Conservation (phyloP, 257 asterid genomes). For the Knoxia roxburghii region DNA sequence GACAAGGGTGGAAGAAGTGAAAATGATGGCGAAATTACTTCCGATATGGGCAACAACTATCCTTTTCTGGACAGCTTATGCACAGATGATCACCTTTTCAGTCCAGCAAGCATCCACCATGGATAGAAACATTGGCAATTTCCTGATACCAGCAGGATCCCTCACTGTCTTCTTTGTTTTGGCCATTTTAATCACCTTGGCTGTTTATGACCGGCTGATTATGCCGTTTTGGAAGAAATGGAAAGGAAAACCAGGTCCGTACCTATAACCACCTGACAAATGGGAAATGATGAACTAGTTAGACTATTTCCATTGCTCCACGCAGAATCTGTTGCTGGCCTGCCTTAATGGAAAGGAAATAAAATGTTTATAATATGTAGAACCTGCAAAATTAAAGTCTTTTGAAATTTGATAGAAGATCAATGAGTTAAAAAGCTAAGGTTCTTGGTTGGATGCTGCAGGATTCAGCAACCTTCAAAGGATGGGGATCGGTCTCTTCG, state of each 20-base stretch:
- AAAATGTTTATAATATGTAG: too few species aligned
- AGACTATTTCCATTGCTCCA: too few species aligned
- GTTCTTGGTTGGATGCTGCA: constrained; percentile 8
- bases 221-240: constrained; percentile 80
- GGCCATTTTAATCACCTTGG: constrained; percentile 63
- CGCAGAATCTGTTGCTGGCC: too few species aligned
- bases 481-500: constrained; percentile 57
- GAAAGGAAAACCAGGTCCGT: constrained; percentile 67
- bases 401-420: background rate
- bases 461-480: constrained; percentile 68
- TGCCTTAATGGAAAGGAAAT: too few species aligned
- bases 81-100: constrained; percentile 92
- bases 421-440: background rate
- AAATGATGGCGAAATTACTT: constrained; percentile 70
- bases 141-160: constrained; percentile 85
- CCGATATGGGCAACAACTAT: constrained; percentile 97
- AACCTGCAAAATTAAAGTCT: too few species aligned
- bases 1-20: constrained; percentile 85
- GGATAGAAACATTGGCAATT: constrained; percentile 53
- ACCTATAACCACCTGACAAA: too few species aligned
- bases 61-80: constrained; percentile 88
- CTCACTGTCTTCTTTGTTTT: constrained; percentile 85
- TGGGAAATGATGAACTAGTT: too few species aligned
- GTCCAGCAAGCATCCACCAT: constrained; percentile 90
- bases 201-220: constrained; percentile 60